phyloP scores from a whole-genome alignment of 768 basidiomycete species.

The Hygrocybe coccinea region DNA sequence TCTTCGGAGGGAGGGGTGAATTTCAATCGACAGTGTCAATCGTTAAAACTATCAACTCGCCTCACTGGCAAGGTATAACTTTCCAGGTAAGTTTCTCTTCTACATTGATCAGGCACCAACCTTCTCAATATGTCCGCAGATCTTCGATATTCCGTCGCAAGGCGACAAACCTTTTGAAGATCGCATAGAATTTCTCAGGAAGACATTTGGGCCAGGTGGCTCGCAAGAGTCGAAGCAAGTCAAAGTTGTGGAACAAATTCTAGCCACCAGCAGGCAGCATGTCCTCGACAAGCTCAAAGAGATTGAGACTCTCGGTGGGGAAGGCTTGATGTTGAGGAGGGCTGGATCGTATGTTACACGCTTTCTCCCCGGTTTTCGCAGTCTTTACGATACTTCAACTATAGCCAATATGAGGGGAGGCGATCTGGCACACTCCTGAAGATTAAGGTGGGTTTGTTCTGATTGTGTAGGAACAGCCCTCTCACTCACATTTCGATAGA shows the following conservation, averaged over 20 bases:
- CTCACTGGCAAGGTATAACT: constrained; percentile 51
- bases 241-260: constrained; percentile 44
- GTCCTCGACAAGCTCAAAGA: constrained; percentile 52
- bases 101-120: background rate
- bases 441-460: constrained; percentile 40
- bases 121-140: constrained; percentile 24
- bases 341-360: constrained; percentile 41
- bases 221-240: constrained; percentile 41
- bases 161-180: constrained; percentile 47
- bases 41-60: constrained; percentile 53
- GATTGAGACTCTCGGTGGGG: constrained; percentile 50
- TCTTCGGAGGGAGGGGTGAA: constrained; percentile 52
- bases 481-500: constrained; percentile 23
- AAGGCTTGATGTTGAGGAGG: constrained; percentile 54
- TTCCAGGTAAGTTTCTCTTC: constrained; percentile 41
- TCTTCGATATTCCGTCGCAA: constrained; percentile 55
- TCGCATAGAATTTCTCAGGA: constrained; percentile 41
- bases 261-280: constrained; percentile 43
- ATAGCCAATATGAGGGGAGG: constrained; percentile 46
- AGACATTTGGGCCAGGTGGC: constrained; percentile 45
- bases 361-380: background rate
- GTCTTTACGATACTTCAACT: background rate
- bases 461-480: background rate
- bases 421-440: constrained; percentile 49
- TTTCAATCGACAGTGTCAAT: constrained; percentile 58